Percentiles rank a stretch among this genome's conserved stretches.
These are phyloP conservation scores for Sporothrix dimorphospora DNA, from an alignment of 2,329 filamentous ascomycete genomes.

Conservation along the genomic window DNA sequence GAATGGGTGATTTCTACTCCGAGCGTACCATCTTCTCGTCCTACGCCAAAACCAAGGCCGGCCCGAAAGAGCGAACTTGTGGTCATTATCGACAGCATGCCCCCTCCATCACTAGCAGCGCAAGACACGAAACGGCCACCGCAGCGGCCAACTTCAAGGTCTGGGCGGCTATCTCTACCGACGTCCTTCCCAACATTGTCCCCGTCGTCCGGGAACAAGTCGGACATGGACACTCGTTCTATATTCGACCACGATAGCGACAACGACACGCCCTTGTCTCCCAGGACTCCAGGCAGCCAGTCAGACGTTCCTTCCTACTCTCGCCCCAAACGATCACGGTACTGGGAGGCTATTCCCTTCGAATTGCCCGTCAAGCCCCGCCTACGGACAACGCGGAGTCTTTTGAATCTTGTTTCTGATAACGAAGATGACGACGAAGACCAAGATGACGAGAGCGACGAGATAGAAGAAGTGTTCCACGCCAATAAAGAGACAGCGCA, in stretches of 20 bases:
- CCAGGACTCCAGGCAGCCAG: slow-evolving; percentile 4
- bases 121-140: not conserved
- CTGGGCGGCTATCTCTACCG: not conserved
- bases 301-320: not conserved
- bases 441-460: not conserved
- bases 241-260: not conserved
- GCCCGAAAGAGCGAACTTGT: slow-evolving; percentile 15
- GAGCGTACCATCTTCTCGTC: not conserved
- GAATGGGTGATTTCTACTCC: slow-evolving; percentile 42
- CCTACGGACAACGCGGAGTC: not conserved
- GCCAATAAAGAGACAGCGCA: not conserved
- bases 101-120: not conserved
- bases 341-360: not conserved
- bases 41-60: not conserved
- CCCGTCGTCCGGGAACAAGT: not conserved
- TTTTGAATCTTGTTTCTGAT: slow-evolving; percentile 31
- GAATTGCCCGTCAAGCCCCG: not conserved
- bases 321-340: not conserved
- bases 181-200: not conserved
- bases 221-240: not conserved
- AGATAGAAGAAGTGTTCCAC: not conserved
- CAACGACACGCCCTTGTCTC: not conserved
- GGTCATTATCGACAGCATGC: not conserved
- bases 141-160: not conserved
- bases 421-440: slow-evolving; percentile 21